These are phyloP conservation scores for Fusarium redolens DNA, from an alignment of 2,329 filamentous ascomycete species.

Conservation along the genomic window DNA sequence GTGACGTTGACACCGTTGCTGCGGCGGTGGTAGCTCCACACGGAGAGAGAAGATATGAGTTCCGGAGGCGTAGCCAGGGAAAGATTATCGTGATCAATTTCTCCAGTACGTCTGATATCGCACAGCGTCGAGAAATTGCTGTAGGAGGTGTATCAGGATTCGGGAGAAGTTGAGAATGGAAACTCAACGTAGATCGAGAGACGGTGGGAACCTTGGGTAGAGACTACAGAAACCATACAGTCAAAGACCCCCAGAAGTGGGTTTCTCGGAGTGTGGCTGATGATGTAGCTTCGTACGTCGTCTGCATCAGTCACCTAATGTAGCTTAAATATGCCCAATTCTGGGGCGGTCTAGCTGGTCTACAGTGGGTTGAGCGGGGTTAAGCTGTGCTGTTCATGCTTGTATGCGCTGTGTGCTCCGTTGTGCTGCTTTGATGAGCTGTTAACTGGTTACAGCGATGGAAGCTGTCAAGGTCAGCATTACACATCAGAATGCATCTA, in stretches of 20 bases:
- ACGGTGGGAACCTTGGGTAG: constrained; percentile 25
- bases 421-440: constrained; percentile 12
- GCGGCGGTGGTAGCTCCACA: constrained; percentile 46
- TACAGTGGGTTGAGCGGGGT: constrained; percentile 28
- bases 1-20: constrained; percentile 47
- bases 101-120: constrained; percentile 19
- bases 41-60: constrained; percentile 22
- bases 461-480: constrained; percentile 16
- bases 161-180: constrained; percentile 29
- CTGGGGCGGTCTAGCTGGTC: constrained; percentile 29
- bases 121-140: constrained; percentile 22
- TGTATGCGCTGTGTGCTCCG: constrained; percentile 15
- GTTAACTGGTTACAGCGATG: constrained; percentile 22
- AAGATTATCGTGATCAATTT: neutral
- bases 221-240: constrained; percentile 2
- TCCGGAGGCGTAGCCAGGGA: constrained; percentile 30
- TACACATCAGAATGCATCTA: constrained; percentile 9
- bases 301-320: constrained; percentile 5
- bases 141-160: constrained; percentile 18
- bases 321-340: constrained; percentile 31
- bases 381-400: constrained; percentile 29
- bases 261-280: constrained; percentile 41
- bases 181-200: constrained; percentile 20
- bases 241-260: constrained; percentile 15
- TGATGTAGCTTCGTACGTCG: constrained; percentile 39